Percentiles rank a stretch among this genome's conserved stretches.
These are phyloP conservation scores for Cystobasidium tubakii DNA, from an alignment of 768 basidiomycete species.

Conservation along the genomic window DNA sequence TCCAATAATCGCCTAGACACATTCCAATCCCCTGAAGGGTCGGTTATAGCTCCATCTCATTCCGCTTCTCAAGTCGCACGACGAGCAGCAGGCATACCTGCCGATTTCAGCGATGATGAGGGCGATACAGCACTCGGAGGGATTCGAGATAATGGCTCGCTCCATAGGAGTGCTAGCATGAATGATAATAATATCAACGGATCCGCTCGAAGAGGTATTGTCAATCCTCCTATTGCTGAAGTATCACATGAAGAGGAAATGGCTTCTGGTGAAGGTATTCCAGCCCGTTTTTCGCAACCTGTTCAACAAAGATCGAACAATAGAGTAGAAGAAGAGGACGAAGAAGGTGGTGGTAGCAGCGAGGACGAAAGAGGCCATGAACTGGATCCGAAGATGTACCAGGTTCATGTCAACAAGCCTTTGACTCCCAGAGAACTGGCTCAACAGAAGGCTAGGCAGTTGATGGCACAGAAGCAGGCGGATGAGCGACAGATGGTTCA, in stretches of 20 bases:
- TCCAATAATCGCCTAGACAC: conserved; percentile 6
- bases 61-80: conserved; percentile 31
- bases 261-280: conserved; percentile 7
- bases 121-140: neutral
- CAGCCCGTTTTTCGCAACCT: neutral
- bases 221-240: conserved; percentile 12
- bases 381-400: conserved; percentile 8
- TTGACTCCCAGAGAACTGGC: conserved; percentile 22
- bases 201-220: neutral
- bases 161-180: neutral
- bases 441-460: conserved; percentile 25
- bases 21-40: conserved; percentile 31
- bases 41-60: conserved; percentile 35
- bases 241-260: conserved; percentile 5
- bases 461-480: conserved; percentile 8
- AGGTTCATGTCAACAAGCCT: conserved; percentile 34
- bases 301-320: neutral
- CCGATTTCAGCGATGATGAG: conserved; percentile 27
- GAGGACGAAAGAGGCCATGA: conserved; percentile 30
- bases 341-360: conserved; percentile 20
- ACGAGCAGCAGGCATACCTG: conserved; percentile 30
- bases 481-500: neutral
- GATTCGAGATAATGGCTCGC: neutral
- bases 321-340: conserved; percentile 21
- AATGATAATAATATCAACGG: neutral